Percentiles rank a stretch among this genome's conserved stretches.
phyloP scores from a whole-genome alignment of 164 flowering plant genomes.

The Tetrastigma voinierianum region DNA sequence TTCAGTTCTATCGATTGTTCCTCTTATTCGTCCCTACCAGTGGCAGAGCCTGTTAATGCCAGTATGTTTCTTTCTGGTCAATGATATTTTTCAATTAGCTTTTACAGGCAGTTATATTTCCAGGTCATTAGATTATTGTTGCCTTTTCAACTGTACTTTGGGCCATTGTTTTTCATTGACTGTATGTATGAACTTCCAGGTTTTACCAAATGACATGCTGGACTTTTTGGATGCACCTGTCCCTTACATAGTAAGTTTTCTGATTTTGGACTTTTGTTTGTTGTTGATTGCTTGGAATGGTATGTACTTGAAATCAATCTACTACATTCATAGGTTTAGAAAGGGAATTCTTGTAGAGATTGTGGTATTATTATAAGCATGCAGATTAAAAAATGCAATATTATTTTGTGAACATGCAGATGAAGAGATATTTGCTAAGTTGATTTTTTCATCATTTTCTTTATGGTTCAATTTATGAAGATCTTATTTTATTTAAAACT shows the following conservation, averaged over 20 bases:
- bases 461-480: background rate
- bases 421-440: no score
- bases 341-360: background rate
- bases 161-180: background rate
- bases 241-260: slow-evolving; percentile 83
- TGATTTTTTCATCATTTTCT: background rate
- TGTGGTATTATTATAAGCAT: background rate
- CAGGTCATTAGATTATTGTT: background rate
- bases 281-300: background rate
- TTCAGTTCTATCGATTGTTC: slow-evolving; percentile 74
- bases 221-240: slow-evolving; percentile 99
- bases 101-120: background rate
- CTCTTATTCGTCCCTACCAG: slow-evolving; percentile 88
- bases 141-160: background rate
- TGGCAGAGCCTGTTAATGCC: slow-evolving; percentile 99
- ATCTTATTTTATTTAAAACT: background rate
- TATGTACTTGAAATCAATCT: background rate
- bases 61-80: slow-evolving; percentile 36
- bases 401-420: no score
- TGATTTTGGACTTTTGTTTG: background rate
- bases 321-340: background rate
- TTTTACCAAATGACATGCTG: slow-evolving; percentile 98
- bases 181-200: slow-evolving; percentile 39
- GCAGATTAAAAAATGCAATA: no score
- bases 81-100: background rate